These are phyloP conservation scores for Thelonectria discophora DNA, from an alignment of 2,329 filamentous ascomycete species.

Conservation along the genomic window DNA sequence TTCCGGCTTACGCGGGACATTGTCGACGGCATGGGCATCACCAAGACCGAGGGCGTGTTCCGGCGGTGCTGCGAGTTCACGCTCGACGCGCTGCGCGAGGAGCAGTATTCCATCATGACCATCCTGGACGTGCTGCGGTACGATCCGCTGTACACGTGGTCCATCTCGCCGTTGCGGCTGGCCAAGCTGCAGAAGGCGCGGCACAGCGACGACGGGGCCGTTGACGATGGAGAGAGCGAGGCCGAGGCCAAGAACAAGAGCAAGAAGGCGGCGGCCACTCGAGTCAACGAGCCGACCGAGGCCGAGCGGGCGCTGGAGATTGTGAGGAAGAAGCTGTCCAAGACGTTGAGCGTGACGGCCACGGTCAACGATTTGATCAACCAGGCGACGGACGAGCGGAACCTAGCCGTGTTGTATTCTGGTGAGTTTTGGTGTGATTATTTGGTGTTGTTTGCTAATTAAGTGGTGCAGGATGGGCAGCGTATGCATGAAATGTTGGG, in stretches of 20 bases:
- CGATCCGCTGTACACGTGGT: constrained; percentile 97
- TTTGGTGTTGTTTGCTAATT: constrained; percentile 35
- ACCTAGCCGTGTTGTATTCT: constrained; percentile 89
- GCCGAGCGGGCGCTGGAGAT: constrained; percentile 91
- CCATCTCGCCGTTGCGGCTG: constrained; percentile 75
- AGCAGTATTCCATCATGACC: constrained; percentile 98
- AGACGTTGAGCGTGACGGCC: constrained; percentile 91
- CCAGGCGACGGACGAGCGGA: constrained; percentile 90
- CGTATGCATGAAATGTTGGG: constrained; percentile 52
- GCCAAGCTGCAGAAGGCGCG: constrained; percentile 72
- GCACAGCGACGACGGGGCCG: constrained; percentile 55
- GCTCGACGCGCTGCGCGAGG: constrained; percentile 90
- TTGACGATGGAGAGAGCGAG: constrained; percentile 50
- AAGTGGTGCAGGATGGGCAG: constrained; percentile 55
- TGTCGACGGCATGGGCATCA: constrained; percentile 96
- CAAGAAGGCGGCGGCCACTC: constrained; percentile 44
- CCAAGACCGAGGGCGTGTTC: constrained; percentile 94
- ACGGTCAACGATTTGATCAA: constrained; percentile 98
- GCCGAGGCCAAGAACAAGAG: constrained; percentile 51
- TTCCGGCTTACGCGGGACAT: constrained; percentile 95
- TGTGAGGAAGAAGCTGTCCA: constrained; percentile 94
- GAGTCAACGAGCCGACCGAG: constrained; percentile 71
- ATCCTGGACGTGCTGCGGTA: constrained; percentile 98
- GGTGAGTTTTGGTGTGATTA: constrained; percentile 57
- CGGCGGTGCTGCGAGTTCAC: constrained; percentile 98